These are phyloP conservation scores for Neurospora sp. DNA, from an alignment of 2,329 filamentous ascomycete species.

Conservation along the genomic window DNA sequence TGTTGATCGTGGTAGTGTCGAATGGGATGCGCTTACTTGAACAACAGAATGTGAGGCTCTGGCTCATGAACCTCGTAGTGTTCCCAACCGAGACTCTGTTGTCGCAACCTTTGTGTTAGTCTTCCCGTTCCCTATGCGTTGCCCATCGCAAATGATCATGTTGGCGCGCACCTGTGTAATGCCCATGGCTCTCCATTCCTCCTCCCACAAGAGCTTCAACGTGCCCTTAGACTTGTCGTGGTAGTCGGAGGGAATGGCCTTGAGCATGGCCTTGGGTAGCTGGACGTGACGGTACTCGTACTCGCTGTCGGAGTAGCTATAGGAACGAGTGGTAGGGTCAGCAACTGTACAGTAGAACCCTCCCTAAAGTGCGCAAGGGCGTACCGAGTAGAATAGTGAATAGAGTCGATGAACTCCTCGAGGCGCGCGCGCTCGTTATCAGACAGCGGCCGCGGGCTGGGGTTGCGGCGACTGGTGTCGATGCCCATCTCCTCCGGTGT, in stretches of 20 bases:
- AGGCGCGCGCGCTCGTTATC: slow-evolving; percentile 74
- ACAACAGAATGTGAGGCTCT: slow-evolving; percentile 94
- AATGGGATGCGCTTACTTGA: slow-evolving; percentile 64
- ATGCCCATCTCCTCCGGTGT: slow-evolving; percentile 43
- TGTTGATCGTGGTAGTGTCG: neutral
- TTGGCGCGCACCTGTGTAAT: slow-evolving; percentile 76
- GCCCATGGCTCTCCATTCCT: slow-evolving; percentile 93
- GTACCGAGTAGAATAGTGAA: slow-evolving; percentile 90
- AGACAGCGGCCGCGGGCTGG: slow-evolving; percentile 67
- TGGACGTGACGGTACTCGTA: slow-evolving; percentile 98
- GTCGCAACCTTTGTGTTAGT: slow-evolving; percentile 3
- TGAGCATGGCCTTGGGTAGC: slow-evolving; percentile 96
- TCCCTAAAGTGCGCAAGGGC: slow-evolving; percentile 14
- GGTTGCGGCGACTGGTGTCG: slow-evolving; percentile 78
- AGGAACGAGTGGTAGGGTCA: slow-evolving; percentile 7
- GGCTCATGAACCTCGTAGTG: slow-evolving; percentile 99
- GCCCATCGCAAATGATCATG: neutral
- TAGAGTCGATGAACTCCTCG: slow-evolving; percentile 85
- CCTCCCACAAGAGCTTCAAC: slow-evolving; percentile 92
- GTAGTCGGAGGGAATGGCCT: slow-evolving; percentile 79
- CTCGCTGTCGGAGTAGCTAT: slow-evolving; percentile 82
- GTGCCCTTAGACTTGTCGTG: slow-evolving; percentile 64
- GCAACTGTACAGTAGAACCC: neutral
- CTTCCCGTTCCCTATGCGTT: neutral
- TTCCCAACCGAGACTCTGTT: slow-evolving; percentile 92